Conservation (phyloP, 257 asterid species). For the Linderniella brevidens region DNA sequence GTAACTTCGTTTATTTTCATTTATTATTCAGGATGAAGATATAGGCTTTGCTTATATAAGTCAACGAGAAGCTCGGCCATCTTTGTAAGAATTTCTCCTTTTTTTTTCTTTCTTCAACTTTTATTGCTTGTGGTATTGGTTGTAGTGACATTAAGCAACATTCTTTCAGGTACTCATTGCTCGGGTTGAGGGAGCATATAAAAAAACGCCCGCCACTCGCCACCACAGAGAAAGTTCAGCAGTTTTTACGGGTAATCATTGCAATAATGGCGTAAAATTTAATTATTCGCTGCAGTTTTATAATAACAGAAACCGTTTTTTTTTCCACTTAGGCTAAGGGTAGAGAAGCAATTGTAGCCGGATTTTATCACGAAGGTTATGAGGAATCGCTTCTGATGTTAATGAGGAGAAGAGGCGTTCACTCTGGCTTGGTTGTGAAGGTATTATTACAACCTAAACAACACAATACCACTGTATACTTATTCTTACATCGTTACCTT, state of each 20-base stretch:
- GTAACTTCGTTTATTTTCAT: constrained; percentile 6
- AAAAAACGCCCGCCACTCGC: constrained; percentile 98
- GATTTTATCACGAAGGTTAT: constrained; percentile 88
- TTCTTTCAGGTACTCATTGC: constrained; percentile 48
- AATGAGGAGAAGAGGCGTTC: constrained; percentile 95
- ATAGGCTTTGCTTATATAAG: constrained; percentile 88
- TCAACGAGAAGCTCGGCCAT: constrained; percentile 89
- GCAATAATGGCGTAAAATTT: too few relatives aligned
- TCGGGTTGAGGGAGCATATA: constrained; percentile 81
- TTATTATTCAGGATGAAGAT: constrained; percentile 58
- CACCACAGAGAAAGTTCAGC: constrained; percentile 91
- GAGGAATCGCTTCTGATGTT: constrained; percentile 94
- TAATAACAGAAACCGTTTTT: neutral
- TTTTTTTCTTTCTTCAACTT: neutral
- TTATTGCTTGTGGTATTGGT: neutral
- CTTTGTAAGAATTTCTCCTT: constrained; percentile 44
- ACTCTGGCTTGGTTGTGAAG: constrained; percentile 93
- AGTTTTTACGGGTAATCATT: constrained; percentile 77
- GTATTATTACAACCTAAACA: constrained; percentile 17
- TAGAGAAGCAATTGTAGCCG: constrained; percentile 84
- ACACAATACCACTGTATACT: too few relatives aligned
- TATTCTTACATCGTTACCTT: neutral
- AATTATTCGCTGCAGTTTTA: neutral
- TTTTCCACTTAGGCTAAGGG: constrained; percentile 48
- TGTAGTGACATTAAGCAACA: too few relatives aligned